Percentiles rank a stretch among this genome's conserved stretches.
phyloP scores from a whole-genome alignment of 306 rosid genomes.

The Citrullus colocynthis region DNA sequence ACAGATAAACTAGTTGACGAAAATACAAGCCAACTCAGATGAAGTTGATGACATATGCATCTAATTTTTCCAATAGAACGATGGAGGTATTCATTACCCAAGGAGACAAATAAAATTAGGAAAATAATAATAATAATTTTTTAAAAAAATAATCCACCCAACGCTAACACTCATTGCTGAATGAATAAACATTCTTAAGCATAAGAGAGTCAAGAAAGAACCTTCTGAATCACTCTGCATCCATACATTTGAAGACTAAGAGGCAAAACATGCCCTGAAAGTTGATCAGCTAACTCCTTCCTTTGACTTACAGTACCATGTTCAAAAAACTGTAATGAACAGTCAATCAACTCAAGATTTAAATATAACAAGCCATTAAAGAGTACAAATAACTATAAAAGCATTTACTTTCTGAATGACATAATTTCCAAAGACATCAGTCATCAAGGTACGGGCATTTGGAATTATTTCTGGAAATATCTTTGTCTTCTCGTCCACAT shows the following conservation, averaged over 20 bases:
- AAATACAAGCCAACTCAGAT: background rate
- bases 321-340: conserved; percentile 70
- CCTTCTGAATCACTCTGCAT: conserved; percentile 99
- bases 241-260: conserved; percentile 99
- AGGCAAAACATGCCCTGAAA: conserved; percentile 76
- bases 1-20: background rate
- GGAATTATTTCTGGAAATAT: conserved; percentile 83
- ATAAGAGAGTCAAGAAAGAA: conserved; percentile 17
- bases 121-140: too few species aligned
- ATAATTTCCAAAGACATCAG: conserved; percentile 96
- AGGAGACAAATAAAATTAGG: background rate
- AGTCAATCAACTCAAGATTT: conserved; percentile 6
- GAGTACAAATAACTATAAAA: conserved; percentile 12
- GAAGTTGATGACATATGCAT: background rate
- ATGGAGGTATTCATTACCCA: background rate
- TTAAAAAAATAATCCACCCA: background rate
- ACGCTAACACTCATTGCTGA: background rate
- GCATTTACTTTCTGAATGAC: conserved; percentile 83
- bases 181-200: conserved; percentile 5
- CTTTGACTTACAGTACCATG: conserved; percentile 81
- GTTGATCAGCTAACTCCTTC: conserved; percentile 67
- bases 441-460: conserved; percentile 83
- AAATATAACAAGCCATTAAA: background rate
- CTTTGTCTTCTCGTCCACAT: conserved; percentile 57
- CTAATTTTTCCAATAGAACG: background rate